Base-by-base conservation (phyloP, 2,329 filamentous ascomycete genomes). In the Scedosporium aurantiacum region DNA sequence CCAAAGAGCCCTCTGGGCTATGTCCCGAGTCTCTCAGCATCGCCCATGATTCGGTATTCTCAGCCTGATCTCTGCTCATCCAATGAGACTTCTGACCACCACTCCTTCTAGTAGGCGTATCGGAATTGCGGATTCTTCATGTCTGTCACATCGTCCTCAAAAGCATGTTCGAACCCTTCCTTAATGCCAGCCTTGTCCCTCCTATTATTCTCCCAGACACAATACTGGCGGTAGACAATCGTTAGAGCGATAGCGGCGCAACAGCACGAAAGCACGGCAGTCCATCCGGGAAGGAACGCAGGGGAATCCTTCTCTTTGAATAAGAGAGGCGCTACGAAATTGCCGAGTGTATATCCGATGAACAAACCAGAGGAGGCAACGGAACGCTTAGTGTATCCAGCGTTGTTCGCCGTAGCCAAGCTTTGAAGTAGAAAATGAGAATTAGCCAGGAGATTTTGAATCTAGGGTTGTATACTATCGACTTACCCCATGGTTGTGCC, bases 111-210 rank as follows among this genome's bases (percentile, higher is more conserved):
- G 21, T 60, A 45, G 16, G 67, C 65, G 27, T 68, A 69, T 2
- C 67, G 65, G 63, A 69, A 68, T 21, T 69, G 67, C 2, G 66
- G 65, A 45, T 68, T 68, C 65, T 67, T 28, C 56, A 67, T 73
- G 65, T 81, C 78, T 4, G 78, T 81, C 52, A 79, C 68, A 63
- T 80, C 78, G 67, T 82, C 78, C 58, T 81, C 76, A 62, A 78
- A 81, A 0, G 78, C 78, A 66, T 81, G 74, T 56, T 81, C 79
- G 56, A 75, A 82, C 1, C 72, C 77, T 67, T 82, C 78, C 18
- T 71, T 61, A 7, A 70, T 72, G 2, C 76, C 76, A 2, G 73
- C 65, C 54, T 68, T 69, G 62, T 80, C 77, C 32, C 77, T 72
- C 61, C 68, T 70, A n/a, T 66, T 68, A 63, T 81, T 81, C 12